Conservation (phyloP, 805 yeast genomes). For the Metschnikowia gruessii region DNA sequence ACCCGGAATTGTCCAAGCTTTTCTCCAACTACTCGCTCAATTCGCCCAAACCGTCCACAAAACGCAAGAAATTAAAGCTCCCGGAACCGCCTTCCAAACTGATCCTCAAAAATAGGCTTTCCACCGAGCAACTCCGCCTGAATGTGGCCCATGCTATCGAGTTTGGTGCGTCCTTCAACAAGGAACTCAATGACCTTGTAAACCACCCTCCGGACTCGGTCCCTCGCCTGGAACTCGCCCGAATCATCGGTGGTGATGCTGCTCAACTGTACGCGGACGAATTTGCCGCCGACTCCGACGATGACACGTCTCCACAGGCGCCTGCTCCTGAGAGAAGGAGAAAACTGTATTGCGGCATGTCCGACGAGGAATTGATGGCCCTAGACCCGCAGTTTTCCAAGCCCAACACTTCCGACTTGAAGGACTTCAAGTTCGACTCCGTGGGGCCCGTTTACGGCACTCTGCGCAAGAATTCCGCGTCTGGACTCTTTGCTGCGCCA, state of each 20-base stretch:
- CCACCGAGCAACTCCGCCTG: constrained; percentile 25
- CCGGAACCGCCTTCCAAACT: constrained; percentile 37
- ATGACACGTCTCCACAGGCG: constrained; percentile 4
- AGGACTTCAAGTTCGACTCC: constrained; percentile 44
- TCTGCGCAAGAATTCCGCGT: constrained; percentile 11
- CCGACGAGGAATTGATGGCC: constrained; percentile 52
- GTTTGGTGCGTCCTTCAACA: constrained; percentile 20
- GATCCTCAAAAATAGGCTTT: constrained; percentile 39
- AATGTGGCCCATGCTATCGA: constrained; percentile 17
- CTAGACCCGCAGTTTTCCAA: constrained; percentile 51
- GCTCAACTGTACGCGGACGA: background rate
- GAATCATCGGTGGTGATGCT: constrained; percentile 2
- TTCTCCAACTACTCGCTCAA: constrained; percentile 19
- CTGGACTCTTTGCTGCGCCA: constrained; percentile 2
- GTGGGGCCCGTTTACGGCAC: constrained; percentile 19
- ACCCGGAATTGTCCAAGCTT: constrained; percentile 14
- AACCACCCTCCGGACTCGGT: constrained; percentile 16
- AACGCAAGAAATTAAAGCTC: constrained; percentile 19
- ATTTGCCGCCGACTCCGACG: constrained; percentile 2
- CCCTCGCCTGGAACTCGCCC: constrained; percentile 19
- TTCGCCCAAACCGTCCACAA: constrained; percentile 9
- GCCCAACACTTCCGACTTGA: constrained; percentile 38
- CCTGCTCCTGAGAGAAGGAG: constrained; percentile 24
- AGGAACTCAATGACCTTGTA: constrained; percentile 20
- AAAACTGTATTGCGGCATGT: constrained; percentile 50